phyloP scores from a whole-genome alignment of 352 stramenopile species.

The Pythium aquatile region DNA sequence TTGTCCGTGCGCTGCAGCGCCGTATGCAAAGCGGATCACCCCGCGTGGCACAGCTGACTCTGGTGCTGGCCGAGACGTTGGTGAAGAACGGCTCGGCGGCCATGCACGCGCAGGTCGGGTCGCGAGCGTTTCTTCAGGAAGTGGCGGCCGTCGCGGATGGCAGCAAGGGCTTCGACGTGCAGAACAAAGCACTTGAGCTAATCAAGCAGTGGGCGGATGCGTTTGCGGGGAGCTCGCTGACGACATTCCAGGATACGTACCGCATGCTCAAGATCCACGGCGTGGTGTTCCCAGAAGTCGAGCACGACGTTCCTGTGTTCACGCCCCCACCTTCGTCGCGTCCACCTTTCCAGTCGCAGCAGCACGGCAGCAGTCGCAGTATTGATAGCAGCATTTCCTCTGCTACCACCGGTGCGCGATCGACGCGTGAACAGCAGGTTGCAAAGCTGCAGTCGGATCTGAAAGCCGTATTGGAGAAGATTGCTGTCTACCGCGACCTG shows the following conservation, averaged over 20 bases:
- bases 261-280: slow-evolving; percentile 75
- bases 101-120: slow-evolving; percentile 57
- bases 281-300: slow-evolving; percentile 61
- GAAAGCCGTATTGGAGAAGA: slow-evolving; percentile 71
- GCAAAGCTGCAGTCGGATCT: slow-evolving; percentile 71
- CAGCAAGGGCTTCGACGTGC: slow-evolving; percentile 66
- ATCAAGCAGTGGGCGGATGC: slow-evolving; percentile 84
- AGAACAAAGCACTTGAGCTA: slow-evolving; percentile 68
- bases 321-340: slow-evolving; percentile 51
- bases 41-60: slow-evolving; percentile 45
- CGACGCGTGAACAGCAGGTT: slow-evolving; percentile 60
- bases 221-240: slow-evolving; percentile 47
- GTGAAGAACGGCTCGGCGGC: slow-evolving; percentile 75
- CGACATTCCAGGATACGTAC: slow-evolving; percentile 76
- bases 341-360: background rate
- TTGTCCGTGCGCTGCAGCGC: slow-evolving; percentile 56
- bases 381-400: slow-evolving; percentile 10
- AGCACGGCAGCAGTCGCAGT: slow-evolving; percentile 23
- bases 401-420: background rate
- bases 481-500: slow-evolving; percentile 46
- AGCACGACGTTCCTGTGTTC: slow-evolving; percentile 72
- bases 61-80: slow-evolving; percentile 68
- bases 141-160: slow-evolving; percentile 67
- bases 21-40: slow-evolving; percentile 53
- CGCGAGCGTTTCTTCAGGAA: slow-evolving; percentile 63